Percentiles rank a stretch among this genome's conserved stretches.
phyloP scores from a whole-genome alignment of 192 early-diverging fungal genomes.

The Diversispora eburnea region DNA sequence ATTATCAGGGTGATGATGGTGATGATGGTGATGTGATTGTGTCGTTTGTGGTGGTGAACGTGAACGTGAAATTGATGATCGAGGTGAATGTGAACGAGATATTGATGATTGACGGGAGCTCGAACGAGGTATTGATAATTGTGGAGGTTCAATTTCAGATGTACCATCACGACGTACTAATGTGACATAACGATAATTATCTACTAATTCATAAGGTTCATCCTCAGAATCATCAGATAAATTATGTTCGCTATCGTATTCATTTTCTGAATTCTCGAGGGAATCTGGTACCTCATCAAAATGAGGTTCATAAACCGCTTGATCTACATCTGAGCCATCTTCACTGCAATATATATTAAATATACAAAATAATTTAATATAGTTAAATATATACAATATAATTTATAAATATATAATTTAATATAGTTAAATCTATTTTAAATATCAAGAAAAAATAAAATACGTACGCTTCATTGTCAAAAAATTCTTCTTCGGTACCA shows the following conservation, averaged over 20 bases:
- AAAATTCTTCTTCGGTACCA: constrained; percentile 13
- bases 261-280: too few species aligned
- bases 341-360: too few species aligned
- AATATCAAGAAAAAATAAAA: background rate
- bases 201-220: too few species aligned
- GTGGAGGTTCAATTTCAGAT: background rate
- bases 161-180: too few species aligned
- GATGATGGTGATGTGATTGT: background rate
- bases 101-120: background rate
- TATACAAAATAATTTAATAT: too few species aligned
- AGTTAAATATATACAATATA: background rate
- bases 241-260: too few species aligned
- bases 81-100: background rate
- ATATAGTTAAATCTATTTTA: background rate
- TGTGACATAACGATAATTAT: too few species aligned
- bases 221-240: too few species aligned
- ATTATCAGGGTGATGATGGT: background rate
- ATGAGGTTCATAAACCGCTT: too few species aligned
- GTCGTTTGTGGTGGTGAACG: background rate
- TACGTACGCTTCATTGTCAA: background rate
- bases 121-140: background rate
- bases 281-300: too few species aligned
- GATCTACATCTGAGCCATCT: too few species aligned
- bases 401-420: background rate
- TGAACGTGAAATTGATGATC: background rate